These are phyloP conservation scores for Hanseniaspora gamundiae DNA, from an alignment of 1,139 yeast species.

Conservation along the genomic window DNA sequence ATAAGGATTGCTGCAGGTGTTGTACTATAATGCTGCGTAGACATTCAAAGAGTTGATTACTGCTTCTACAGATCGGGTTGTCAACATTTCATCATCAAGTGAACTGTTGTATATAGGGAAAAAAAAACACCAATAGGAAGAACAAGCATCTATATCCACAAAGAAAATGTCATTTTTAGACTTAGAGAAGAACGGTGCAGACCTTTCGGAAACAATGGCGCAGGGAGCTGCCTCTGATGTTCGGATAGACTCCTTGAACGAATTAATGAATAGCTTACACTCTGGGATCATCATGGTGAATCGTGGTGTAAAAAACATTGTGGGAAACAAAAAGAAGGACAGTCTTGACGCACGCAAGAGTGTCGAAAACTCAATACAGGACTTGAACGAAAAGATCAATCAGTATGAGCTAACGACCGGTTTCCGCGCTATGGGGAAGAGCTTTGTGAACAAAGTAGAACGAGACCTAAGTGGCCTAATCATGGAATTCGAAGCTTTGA, in stretches of 20 bases:
- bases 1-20: too few relatives aligned
- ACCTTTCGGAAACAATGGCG: too few relatives aligned
- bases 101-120: too few relatives aligned
- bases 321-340: background rate
- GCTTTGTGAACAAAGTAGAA: conserved; percentile 3
- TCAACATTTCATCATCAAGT: too few relatives aligned
- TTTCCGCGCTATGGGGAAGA: background rate
- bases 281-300: background rate
- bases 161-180: conserved; percentile 6
- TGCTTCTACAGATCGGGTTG: too few relatives aligned
- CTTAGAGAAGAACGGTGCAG: conserved; percentile 3
- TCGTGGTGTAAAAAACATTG: background rate
- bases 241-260: background rate
- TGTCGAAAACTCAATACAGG: background rate
- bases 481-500: conserved; percentile 28
- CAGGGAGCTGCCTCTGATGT: background rate
- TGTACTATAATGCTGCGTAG: too few relatives aligned
- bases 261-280: background rate
- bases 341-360: background rate
- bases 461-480: conserved; percentile 18
- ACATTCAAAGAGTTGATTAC: too few relatives aligned
- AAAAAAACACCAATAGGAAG: too few relatives aligned
- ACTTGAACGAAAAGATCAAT: background rate
- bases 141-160: too few relatives aligned
- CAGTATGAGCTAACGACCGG: background rate